Base-by-base conservation (phyloP, 75 land plant genomes). In the Gnetum montanum region DNA sequence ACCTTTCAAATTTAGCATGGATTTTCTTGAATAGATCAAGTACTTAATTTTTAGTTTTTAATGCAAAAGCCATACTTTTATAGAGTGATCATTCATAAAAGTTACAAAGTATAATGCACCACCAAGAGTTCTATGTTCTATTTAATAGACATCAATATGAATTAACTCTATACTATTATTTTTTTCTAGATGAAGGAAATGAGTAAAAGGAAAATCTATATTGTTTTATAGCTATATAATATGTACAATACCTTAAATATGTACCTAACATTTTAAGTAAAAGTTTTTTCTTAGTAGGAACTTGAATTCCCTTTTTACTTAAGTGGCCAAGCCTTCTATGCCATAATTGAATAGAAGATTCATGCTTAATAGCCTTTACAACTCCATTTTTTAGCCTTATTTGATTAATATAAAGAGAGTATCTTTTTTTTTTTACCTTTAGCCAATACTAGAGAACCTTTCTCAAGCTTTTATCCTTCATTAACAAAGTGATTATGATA, bases 31-130 rank as follows among this genome's bases (percentile, higher is more conserved):
- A 64, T 1, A 29, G 15, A 37, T 48, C 46, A 10, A 68, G 27
- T 25, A 74, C 71, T 60, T 74, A 48, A 38, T 68, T 49, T 55
- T 74, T 74, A 1, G 50, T 41, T 31, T 60, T 64, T 34, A 74
- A 49, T 3, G 46, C 15, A 29, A 59, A 63, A 10, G 15, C 52
- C 48, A 65, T 43, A 65, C 16, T 40, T 70, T 70, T 49, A 40
- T 69, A 22, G 68, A 64, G 33, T 58, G 31, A 54, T 70, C 57
- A 65, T 75, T 62, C 7, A 69, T 66, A 41, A 66, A 70, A 6
- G 63, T 75, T 4, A 75, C 49, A 69, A 70, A 66, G 31, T 70
- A 66, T 5, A 23, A 1, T 26, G 2, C 55, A 24, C 22, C 64
- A 12, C 41, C 41, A 12, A 38, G 41, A 12, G 41, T 2, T 38